Evolutionary conservation across 1,284 basidiomycete genomes (phyloP), one percentile per base, ranked within the genome.

Genomic region (Phylloporus gajari): DNA sequence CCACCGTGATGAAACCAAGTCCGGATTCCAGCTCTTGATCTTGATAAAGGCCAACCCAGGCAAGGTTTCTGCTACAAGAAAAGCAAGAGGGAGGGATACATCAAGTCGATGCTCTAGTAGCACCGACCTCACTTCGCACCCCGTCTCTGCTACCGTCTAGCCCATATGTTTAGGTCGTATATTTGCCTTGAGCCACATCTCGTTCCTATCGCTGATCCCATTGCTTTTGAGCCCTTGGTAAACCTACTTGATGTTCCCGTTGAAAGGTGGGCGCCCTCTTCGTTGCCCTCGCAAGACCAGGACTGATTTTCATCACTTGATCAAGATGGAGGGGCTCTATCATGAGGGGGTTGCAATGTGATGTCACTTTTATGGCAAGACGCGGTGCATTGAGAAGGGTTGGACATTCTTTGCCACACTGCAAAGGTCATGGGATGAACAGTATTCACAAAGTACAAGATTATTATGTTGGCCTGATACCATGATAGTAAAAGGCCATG

Each of bases 81-180:
- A 42, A 23, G 32, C 42, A 46, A 5, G 44, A 11, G 6, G n/a
- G 25, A 13, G 51, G 19, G 35, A 3, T 19, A 19, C 17, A 13
- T 60, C 35, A 25, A 60, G 35, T 60, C 35, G 25, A 35, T 6
- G 12, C 35, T 27, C 61, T 7, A 25, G 27, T n/a, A 6, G 30
- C 38, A 6, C n/a, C 17, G 23, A 94, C 93, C 92, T 93, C 69
- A 94, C 89, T 72, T 90, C 88, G 0, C 86, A 85, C 3, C 7
- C 93, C 93, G 77, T 94, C 93, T 61, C 90, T 82, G 1, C 91
- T 90, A 38, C 92, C 42, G 92, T 94, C 93, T 93, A 94, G 23
- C 86, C 86, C 19, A 82, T 83, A 19, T 92, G 83, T 78, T 94
- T 87, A 0, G 84, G 76, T 70, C 83, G 85, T 58, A 94, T 78